These are phyloP conservation scores for Aureobasidium sp. DNA, from an alignment of 2,329 filamentous ascomycete species.

Conservation along the genomic window DNA sequence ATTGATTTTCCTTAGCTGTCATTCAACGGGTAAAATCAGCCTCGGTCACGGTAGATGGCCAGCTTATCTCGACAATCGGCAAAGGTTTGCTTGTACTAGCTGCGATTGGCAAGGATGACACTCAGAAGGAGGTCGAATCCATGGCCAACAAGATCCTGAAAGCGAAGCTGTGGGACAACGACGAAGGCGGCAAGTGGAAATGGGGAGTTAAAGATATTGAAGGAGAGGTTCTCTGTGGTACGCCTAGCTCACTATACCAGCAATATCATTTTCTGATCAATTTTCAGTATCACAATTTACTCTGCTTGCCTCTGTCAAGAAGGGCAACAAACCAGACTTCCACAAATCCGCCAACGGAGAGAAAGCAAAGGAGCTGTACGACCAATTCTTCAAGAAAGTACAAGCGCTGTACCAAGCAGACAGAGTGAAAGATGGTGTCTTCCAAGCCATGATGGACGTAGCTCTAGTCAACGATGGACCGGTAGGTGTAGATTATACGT, in stretches of 20 bases:
- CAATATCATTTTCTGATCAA: not conserved
- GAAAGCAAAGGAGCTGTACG: slow-evolving; percentile 73
- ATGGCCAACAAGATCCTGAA: slow-evolving; percentile 82
- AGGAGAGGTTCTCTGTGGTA: slow-evolving; percentile 92
- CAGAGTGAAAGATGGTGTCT: slow-evolving; percentile 87
- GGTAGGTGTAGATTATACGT: slow-evolving; percentile 54
- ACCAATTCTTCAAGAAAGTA: slow-evolving; percentile 72
- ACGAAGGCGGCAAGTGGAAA: slow-evolving; percentile 78
- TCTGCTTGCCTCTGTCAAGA: slow-evolving; percentile 83
- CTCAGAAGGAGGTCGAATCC: slow-evolving; percentile 74
- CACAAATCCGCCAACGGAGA: slow-evolving; percentile 75
- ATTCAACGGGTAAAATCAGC: slow-evolving; percentile 90
- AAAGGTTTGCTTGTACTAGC: slow-evolving; percentile 86
- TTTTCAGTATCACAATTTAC: slow-evolving; percentile 91
- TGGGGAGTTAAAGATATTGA: slow-evolving; percentile 76
- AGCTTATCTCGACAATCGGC: slow-evolving; percentile 83
- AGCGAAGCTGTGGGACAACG: slow-evolving; percentile 85
- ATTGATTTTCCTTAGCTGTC: slow-evolving; percentile 54
- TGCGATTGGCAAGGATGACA: slow-evolving; percentile 83
- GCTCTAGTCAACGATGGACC: slow-evolving; percentile 79
- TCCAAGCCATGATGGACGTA: slow-evolving; percentile 99
- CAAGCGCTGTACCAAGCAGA: slow-evolving; percentile 62
- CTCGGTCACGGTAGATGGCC: slow-evolving; percentile 87
- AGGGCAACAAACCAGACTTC: slow-evolving; percentile 92
- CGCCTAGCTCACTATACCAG: slow-evolving; percentile 19